These are phyloP conservation scores for Mycena indigotica DNA, from an alignment of 768 basidiomycete genomes.

Conservation along the genomic window DNA sequence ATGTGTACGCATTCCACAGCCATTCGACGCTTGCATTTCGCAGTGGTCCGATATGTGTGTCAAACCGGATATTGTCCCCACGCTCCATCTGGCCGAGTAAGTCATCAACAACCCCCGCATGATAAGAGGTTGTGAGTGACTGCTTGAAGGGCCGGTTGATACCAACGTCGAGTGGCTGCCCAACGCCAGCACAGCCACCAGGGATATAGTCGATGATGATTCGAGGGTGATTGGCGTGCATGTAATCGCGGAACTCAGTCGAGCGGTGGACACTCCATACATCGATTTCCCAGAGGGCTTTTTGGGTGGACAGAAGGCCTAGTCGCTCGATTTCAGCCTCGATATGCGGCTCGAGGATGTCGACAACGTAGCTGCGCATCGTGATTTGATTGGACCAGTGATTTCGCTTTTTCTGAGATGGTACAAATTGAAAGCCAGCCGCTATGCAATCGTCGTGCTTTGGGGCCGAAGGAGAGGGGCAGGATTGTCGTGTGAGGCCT, in stretches of 20 bases:
- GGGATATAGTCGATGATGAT: constrained; percentile 37
- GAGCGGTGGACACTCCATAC: constrained; percentile 42
- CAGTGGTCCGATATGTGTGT: constrained; percentile 24
- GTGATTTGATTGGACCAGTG: constrained; percentile 33
- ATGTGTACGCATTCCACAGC: constrained; percentile 35
- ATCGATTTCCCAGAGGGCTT: constrained; percentile 12
- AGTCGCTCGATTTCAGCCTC: constrained; percentile 7
- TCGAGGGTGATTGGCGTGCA: constrained; percentile 27
- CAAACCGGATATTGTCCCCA: constrained; percentile 23
- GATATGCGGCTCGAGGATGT: constrained; percentile 29
- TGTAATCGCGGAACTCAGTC: constrained; percentile 38
- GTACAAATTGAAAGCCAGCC: not conserved
- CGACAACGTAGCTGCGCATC: constrained; percentile 26
- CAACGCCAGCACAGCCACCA: constrained; percentile 35
- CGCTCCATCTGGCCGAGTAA: constrained; percentile 26
- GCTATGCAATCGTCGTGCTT: not conserved
- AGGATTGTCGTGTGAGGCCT: not conserved
- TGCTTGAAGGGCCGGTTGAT: constrained; percentile 34
- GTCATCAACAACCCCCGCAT: constrained; percentile 37
- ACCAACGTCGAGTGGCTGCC: constrained; percentile 26
- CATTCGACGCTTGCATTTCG: constrained; percentile 30
- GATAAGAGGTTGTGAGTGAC: constrained; percentile 32
- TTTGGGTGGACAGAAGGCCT: constrained; percentile 22
- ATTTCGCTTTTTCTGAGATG: constrained; percentile 8
- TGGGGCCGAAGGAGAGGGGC: too few relatives aligned